Conservation (phyloP, 1,284 basidiomycete species). For the Sanguinoderma infundibulare region DNA sequence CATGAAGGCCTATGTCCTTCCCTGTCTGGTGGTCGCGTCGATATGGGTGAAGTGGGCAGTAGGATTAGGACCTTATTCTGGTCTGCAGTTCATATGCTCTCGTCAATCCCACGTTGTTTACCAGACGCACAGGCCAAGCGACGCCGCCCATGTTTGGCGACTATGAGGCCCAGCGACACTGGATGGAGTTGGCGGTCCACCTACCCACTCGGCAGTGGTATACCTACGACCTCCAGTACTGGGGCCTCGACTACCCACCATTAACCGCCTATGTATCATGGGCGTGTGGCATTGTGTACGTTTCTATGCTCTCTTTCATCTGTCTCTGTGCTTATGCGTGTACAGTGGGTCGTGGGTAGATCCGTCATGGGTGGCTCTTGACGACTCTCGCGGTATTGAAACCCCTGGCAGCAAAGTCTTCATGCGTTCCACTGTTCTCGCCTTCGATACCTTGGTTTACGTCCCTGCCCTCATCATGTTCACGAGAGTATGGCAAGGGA, state of each 20-base stretch:
- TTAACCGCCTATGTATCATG: conserved; percentile 89
- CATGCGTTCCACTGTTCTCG: conserved; percentile 82
- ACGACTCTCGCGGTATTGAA: conserved; percentile 80
- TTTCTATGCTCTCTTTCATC: conserved; percentile 28
- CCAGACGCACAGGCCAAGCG: conserved; percentile 53
- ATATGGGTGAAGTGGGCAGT: conserved; percentile 69
- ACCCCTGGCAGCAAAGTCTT: conserved; percentile 68
- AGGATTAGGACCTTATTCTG: conserved; percentile 82
- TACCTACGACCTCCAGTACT: conserved; percentile 84
- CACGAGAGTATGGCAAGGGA: conserved; percentile 62
- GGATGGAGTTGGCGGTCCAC: conserved; percentile 89
- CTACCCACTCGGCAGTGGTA: conserved; percentile 83
- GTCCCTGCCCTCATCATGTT: conserved; percentile 75
- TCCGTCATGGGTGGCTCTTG: conserved; percentile 76
- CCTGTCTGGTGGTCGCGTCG: conserved; percentile 53
- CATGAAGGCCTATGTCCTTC: conserved; percentile 62
- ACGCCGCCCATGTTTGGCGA: conserved; percentile 89
- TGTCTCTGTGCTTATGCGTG: background rate
- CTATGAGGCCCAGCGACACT: conserved; percentile 93
- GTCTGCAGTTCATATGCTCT: conserved; percentile 46
- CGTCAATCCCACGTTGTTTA: conserved; percentile 12
- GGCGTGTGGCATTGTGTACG: conserved; percentile 65
- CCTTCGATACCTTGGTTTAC: conserved; percentile 75
- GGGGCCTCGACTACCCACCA: conserved; percentile 94
- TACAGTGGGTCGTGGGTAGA: conserved; percentile 70